Base-by-base conservation (phyloP, 2,329 filamentous ascomycete genomes). In the Aspergillus sp. region DNA sequence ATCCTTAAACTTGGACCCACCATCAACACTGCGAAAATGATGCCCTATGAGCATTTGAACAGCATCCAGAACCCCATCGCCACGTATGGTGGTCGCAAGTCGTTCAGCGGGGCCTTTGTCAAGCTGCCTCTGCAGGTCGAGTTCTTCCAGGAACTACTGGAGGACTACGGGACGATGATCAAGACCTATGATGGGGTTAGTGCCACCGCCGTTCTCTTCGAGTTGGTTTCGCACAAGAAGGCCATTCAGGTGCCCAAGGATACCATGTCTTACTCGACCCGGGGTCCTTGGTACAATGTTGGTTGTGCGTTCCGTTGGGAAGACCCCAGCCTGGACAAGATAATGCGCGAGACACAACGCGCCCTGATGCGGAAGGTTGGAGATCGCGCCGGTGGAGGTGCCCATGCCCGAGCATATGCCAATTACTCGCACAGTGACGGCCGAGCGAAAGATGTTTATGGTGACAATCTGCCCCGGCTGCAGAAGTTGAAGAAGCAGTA, bases 321-420 rank as follows among this genome's bases (percentile, higher is more conserved):
- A 21, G 56, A 53, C 5, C 39, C 57, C 8, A 32, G 21, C 13
- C 39, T 59, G 44, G 59, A 59, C 13, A 62, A 66, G 21, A 54
- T 60, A 8, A 41, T 72, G 7, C 71, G 71, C 3, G 81, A 81
- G 1, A 83, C 83, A 0, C 78, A 86, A 1, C 84, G 82, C 2
- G 82, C 84, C 8, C 75, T 76, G 0, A 68, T 75, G 60, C 64
- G 73, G 10, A 60, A 73, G 48, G 30, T 58, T 21, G 49, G 49
- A n/a, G 21, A 38, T 54, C 15, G 21, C 11, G 52, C 19, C 11
- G 13, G 19, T 21, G 32, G 17, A 2, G 30, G 32, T 19, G 15
- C 5, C 8, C 21, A 17, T 15, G 15, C 52, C 1, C 13, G 23
- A 8, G 7, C 39, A 25, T 19, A 30, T 30, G 21, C 21, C n/a